Evolutionary conservation across 352 stramenopile species (phyloP).

Genomic region (Thalassiosira sp.): DNA sequence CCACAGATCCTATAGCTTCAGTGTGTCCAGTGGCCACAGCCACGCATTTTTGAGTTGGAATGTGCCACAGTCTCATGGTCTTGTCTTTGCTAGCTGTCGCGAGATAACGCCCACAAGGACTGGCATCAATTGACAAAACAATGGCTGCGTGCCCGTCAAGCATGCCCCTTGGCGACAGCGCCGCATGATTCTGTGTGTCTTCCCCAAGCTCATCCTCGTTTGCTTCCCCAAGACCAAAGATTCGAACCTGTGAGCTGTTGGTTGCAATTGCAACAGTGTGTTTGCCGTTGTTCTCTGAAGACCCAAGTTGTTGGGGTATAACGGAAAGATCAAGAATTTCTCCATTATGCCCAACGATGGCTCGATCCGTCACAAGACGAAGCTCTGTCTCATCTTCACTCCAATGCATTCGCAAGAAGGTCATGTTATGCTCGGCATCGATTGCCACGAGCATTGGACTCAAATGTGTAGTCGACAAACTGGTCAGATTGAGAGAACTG

Average conservation of each 20-base stretch:
- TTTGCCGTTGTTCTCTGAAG: slow-evolving; percentile 59
- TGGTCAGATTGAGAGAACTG: slow-evolving; percentile 58
- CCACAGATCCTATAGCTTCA: slow-evolving; percentile 91
- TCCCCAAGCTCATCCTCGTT: slow-evolving; percentile 24
- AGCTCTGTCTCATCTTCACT: slow-evolving; percentile 19
- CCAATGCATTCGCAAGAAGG: slow-evolving; percentile 62
- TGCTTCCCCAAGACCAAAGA: slow-evolving; percentile 85
- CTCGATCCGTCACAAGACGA: slow-evolving; percentile 46
- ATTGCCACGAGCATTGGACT: slow-evolving; percentile 59
- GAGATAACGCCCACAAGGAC: slow-evolving; percentile 84
- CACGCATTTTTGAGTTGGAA: slow-evolving; percentile 84
- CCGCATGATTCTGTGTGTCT: slow-evolving; percentile 44
- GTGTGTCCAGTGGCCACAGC: slow-evolving; percentile 91
- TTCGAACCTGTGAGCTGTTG: slow-evolving; percentile 92
- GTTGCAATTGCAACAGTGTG: slow-evolving; percentile 90
- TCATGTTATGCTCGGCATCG: slow-evolving; percentile 82
- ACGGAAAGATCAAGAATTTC: slow-evolving; percentile 97
- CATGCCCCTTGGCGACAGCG: slow-evolving; percentile 90
- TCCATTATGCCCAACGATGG: slow-evolving; percentile 93
- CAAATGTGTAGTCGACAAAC: slow-evolving; percentile 24
- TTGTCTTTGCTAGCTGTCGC: slow-evolving; percentile 94
- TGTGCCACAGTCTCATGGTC: slow-evolving; percentile 90
- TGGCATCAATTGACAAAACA: slow-evolving; percentile 94
- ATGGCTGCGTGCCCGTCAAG: slow-evolving; percentile 96
- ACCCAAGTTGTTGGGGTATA: slow-evolving; percentile 66